A percentile compares a stretch with the other conserved stretches of the same genome.
Evolutionary conservation across 306 rosid species (phyloP).

Genomic region (Alnus rubra): DNA sequence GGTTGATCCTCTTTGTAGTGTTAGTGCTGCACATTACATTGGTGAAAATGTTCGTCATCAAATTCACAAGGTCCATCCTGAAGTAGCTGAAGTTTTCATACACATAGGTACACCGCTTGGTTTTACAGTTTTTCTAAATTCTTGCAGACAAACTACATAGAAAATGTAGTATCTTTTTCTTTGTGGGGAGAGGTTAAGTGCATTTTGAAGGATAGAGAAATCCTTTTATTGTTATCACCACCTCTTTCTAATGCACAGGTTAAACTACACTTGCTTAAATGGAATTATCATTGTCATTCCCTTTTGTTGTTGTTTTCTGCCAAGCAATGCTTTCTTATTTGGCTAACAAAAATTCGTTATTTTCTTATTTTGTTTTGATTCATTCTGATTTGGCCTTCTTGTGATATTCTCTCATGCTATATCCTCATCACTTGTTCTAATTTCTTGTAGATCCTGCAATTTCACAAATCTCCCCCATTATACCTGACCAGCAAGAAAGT

Average conservation of each 20-base stretch:
- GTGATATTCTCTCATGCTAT: background rate
- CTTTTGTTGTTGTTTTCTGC: background rate
- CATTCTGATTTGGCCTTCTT: background rate
- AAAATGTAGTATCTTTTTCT: too few relatives aligned
- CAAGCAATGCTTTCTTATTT: background rate
- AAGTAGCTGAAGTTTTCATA: constrained; percentile 78
- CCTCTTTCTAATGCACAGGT: background rate
- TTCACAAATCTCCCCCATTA: constrained; percentile 39
- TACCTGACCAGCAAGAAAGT: constrained; percentile 39
- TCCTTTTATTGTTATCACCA: background rate
- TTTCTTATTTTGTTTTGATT: background rate
- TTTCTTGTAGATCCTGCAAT: constrained; percentile 68
- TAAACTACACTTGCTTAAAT: background rate
- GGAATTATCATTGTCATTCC: background rate
- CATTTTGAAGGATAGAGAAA: background rate
- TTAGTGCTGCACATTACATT: constrained; percentile 86
- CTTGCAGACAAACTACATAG: background rate
- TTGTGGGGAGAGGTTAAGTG: background rate
- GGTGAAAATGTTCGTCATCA: constrained; percentile 81
- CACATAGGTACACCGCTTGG: constrained; percentile 65
- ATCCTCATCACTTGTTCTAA: background rate
- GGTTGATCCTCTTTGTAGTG: constrained; percentile 95
- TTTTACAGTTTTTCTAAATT: constrained; percentile 17
- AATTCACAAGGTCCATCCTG: constrained; percentile 72
- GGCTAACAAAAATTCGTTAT: background rate